Evolutionary conservation across 768 basidiomycete genomes (phyloP).

Genomic region (Infundibulicybe gibba): DNA sequence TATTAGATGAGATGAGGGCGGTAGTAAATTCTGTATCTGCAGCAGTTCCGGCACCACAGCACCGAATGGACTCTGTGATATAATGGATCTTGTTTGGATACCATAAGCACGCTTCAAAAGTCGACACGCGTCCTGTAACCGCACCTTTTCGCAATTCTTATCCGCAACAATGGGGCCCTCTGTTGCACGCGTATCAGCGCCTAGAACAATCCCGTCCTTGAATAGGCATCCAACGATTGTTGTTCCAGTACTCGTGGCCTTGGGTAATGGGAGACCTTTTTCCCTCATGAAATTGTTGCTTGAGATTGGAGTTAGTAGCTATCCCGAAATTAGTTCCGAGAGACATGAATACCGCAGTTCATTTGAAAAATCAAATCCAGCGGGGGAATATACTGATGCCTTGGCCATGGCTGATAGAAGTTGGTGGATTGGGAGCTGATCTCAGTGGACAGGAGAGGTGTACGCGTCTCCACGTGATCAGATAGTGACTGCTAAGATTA

Average conservation of each 20-base stretch:
- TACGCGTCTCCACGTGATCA: slow-evolving; percentile 28
- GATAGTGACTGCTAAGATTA: slow-evolving; percentile 5
- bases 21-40: slow-evolving; percentile 97
- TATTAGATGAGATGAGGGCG: slow-evolving; percentile 92
- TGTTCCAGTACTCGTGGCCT: slow-evolving; percentile 90
- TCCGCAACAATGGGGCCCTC: slow-evolving; percentile 94
- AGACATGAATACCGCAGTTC: slow-evolving; percentile 46
- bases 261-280: slow-evolving; percentile 73
- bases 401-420: slow-evolving; percentile 34
- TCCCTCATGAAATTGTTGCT: slow-evolving; percentile 73
- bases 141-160: slow-evolving; percentile 99
- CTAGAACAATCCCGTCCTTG: slow-evolving; percentile 89
- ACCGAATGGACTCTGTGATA: slow-evolving; percentile 91
- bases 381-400: slow-evolving; percentile 40
- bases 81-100: slow-evolving; percentile 78
- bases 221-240: slow-evolving; percentile 97
- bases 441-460: slow-evolving; percentile 2
- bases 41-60: slow-evolving; percentile 99
- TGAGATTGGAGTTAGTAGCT: background rate
- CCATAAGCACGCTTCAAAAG: background rate
- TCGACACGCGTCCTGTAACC: slow-evolving; percentile 9
- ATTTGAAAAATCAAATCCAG: slow-evolving; percentile 83
- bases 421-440: slow-evolving; percentile 1
- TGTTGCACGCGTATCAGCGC: slow-evolving; percentile 96
- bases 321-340: background rate